Evolutionary conservation across 2,329 filamentous ascomycete species (phyloP), one percentile per base, ranked within the genome.

Genomic region (Diaporthe citri): DNA sequence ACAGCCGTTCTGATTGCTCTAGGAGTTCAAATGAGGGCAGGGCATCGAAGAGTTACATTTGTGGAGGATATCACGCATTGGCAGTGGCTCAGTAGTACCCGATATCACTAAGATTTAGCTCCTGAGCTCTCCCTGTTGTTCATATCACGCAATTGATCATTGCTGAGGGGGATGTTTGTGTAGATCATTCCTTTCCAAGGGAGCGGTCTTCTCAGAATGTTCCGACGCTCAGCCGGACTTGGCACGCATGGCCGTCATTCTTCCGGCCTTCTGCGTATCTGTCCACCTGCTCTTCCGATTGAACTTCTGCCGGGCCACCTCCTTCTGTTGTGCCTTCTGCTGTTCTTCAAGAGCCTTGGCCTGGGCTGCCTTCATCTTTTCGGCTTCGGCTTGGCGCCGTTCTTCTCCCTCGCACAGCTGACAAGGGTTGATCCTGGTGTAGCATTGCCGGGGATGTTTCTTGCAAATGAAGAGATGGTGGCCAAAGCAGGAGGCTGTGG

Each of bases 401-500:
- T 13, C 17, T 1, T 69, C 64, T 15, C 7, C 64, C 15, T 69
- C 48, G 17, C 64, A 69, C 15, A 55, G 15, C 13, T 39, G 34
- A 9, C 64, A 69, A 10, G 46, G 34, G 28, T 69, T 69, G 9
- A 69, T 20, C n/a, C 41, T 69, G 22, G 64, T 69, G 48, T 69
- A 69, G 64, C 64, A 69, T 6, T 55, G 48, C 1, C 9, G 15
- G 4, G n/a, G 15, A 28, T 69, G 64, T 15, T 28, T 39, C 13
- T 41, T 55, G 64, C 64, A 69, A 3, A 55, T 20, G 48, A 69
- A 69, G 7, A 69, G 64, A 22, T 55, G 64, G 3, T 22, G 22
- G 34, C 64, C 64, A 15, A 69, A 69, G 17, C 64, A 69, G 48
- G 64, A 69, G 0, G 48, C 48, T 0, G 28, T 28, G 1, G 64